Evolutionary conservation across 1,284 basidiomycete genomes (phyloP).

Genomic region (Rhodotorula sp.): DNA sequence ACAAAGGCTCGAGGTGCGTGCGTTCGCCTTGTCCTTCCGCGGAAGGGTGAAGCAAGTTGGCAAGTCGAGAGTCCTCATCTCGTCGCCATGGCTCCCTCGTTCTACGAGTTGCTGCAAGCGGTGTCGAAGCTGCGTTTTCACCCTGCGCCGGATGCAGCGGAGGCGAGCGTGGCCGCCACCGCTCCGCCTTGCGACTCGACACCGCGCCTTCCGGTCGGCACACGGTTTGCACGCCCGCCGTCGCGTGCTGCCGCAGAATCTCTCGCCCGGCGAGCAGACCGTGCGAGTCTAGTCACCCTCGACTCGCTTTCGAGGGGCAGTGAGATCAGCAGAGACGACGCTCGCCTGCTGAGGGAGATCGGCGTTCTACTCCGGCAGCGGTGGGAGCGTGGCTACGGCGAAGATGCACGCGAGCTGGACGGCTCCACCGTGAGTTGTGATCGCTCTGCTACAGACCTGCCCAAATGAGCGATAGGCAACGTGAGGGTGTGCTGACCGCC

Average conservation of each 20-base stretch:
- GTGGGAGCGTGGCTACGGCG: background rate
- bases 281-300: constrained; percentile 1
- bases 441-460: no score
- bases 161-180: background rate
- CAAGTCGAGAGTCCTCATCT: no score
- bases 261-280: background rate
- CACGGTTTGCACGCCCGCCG: background rate
- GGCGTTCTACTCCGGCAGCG: background rate
- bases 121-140: constrained; percentile 8
- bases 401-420: background rate
- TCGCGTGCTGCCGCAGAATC: background rate
- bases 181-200: no score
- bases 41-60: background rate
- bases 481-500: no score
- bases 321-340: constrained; percentile 2
- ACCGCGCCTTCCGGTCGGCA: background rate
- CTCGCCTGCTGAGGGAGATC: background rate
- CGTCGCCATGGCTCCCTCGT: constrained; percentile 9
- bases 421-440: background rate
- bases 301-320: background rate
- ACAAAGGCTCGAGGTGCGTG: constrained; percentile 3
- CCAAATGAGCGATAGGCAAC: no score
- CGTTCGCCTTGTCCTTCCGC: background rate
- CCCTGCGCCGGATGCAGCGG: background rate
- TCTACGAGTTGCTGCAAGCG: constrained; percentile 23